These are phyloP conservation scores for Rasamsonia emersonii DNA, from an alignment of 2,329 filamentous ascomycete genomes.

Conservation along the genomic window DNA sequence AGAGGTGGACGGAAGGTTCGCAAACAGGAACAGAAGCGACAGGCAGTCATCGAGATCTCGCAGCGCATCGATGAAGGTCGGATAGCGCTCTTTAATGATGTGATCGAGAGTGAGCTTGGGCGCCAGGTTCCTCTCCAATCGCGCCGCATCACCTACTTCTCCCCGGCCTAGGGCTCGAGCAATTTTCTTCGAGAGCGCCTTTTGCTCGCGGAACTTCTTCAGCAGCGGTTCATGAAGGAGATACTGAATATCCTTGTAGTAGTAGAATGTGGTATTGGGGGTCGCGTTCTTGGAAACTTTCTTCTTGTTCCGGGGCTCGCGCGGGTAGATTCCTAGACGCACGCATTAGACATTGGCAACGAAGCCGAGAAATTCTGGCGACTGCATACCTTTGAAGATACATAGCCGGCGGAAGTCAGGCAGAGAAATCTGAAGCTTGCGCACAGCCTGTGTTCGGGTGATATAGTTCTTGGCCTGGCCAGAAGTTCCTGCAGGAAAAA, in stretches of 20 bases:
- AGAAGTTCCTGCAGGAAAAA: conserved; percentile 52
- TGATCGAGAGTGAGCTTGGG: conserved; percentile 89
- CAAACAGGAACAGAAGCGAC: conserved; percentile 95
- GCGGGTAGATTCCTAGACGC: conserved; percentile 72
- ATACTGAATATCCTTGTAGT: conserved; percentile 95
- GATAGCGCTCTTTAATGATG: conserved; percentile 95
- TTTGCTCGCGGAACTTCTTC: conserved; percentile 93
- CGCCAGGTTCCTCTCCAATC: conserved; percentile 84
- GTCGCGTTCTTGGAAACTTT: conserved; percentile 90
- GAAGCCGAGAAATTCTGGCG: background rate
- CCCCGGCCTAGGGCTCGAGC: conserved; percentile 82
- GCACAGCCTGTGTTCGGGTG: conserved; percentile 90
- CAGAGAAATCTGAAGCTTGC: conserved; percentile 94
- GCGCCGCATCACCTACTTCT: conserved; percentile 78
- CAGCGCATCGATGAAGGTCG: conserved; percentile 89
- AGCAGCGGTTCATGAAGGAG: conserved; percentile 93
- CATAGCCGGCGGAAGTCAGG: conserved; percentile 96
- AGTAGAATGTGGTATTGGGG: conserved; percentile 83
- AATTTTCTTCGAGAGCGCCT: conserved; percentile 96
- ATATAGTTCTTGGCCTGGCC: conserved; percentile 98
- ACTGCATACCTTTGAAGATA: conserved; percentile 79
- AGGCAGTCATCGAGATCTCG: conserved; percentile 93
- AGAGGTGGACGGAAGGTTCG: conserved; percentile 83
- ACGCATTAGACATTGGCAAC: background rate
- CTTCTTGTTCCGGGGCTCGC: conserved; percentile 93